Evolutionary conservation across 2,329 filamentous ascomycete genomes (phyloP).

Genomic region (Ascochyta lentis): DNA sequence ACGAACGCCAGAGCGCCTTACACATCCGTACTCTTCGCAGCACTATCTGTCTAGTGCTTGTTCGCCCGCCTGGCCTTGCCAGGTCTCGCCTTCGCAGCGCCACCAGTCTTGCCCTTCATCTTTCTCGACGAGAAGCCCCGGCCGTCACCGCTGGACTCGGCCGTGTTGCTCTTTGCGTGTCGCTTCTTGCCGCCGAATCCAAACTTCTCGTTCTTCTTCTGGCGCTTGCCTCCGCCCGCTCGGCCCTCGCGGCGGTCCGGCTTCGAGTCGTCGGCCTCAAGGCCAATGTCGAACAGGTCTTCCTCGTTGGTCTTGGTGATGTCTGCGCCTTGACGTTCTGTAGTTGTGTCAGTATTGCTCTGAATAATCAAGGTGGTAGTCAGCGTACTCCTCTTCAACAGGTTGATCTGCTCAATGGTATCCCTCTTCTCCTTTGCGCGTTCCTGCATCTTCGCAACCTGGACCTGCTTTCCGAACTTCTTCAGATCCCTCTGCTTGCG

Average conservation of each 20-base stretch:
- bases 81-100: conserved; percentile 38
- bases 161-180: conserved; percentile 88
- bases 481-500: conserved; percentile 92
- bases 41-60: conserved; percentile 26
- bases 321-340: conserved; percentile 82
- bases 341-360: conserved; percentile 27
- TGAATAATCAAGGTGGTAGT: background rate
- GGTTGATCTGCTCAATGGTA: conserved; percentile 93
- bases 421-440: conserved; percentile 89
- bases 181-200: conserved; percentile 97
- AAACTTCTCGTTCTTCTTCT: conserved; percentile 94
- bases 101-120: conserved; percentile 70
- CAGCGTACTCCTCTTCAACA: conserved; percentile 88
- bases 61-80: conserved; percentile 47
- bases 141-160: conserved; percentile 79
- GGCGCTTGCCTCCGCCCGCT: conserved; percentile 71
- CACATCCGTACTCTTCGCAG: conserved; percentile 19
- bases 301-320: conserved; percentile 74
- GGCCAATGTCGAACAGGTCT: conserved; percentile 88
- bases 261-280: conserved; percentile 60
- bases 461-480: conserved; percentile 99
- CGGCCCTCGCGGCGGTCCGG: conserved; percentile 48
- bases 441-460: conserved; percentile 95
- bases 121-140: conserved; percentile 79
- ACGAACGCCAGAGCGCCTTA: conserved; percentile 37